phyloP scores from a whole-genome alignment of 1,284 basidiomycete species.

The Schizophyllum amplum region DNA sequence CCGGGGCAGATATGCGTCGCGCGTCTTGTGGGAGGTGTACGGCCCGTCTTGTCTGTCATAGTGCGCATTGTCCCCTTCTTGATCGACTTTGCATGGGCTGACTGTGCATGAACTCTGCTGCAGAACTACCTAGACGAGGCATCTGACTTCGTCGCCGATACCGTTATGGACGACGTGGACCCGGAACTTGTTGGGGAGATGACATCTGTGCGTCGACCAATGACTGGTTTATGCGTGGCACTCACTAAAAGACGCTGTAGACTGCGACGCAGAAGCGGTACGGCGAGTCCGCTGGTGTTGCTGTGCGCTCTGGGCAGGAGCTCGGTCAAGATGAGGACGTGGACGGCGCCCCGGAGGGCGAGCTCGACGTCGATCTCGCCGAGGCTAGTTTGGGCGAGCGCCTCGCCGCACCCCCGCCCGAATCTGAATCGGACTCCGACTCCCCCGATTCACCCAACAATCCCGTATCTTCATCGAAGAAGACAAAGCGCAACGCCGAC shows the following conservation, averaged over 20 bases:
- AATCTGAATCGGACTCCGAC: constrained; percentile 36
- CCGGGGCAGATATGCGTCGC: constrained; percentile 46
- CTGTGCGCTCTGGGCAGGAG: constrained; percentile 55
- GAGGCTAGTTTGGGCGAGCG: constrained; percentile 88
- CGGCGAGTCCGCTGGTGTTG: constrained; percentile 49
- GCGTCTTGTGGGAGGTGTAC: constrained; percentile 53
- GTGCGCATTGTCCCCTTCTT: constrained; percentile 34
- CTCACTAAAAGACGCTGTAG: constrained; percentile 16
- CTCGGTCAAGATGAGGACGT: constrained; percentile 50
- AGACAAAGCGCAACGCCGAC: constrained; percentile 15
- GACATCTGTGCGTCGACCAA: constrained; percentile 18
- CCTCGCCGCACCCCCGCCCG: constrained; percentile 44
- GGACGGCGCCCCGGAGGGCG: constrained; percentile 51
- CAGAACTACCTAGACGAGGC: constrained; percentile 49
- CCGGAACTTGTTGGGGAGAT: constrained; percentile 27
- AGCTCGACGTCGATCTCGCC: constrained; percentile 77
- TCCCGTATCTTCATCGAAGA: constrained; percentile 16
- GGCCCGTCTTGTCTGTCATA: constrained; percentile 60
- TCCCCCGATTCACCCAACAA: constrained; percentile 23
- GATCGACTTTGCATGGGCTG: neutral
- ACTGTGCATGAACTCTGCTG: constrained; percentile 3
- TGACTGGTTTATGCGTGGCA: neutral
- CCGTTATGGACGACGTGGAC: constrained; percentile 41
- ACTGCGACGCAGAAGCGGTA: constrained; percentile 47
- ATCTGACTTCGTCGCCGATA: constrained; percentile 49